Evolutionary conservation across 1,284 basidiomycete genomes (phyloP).

Genomic region (Coniferiporia sulphurascens): DNA sequence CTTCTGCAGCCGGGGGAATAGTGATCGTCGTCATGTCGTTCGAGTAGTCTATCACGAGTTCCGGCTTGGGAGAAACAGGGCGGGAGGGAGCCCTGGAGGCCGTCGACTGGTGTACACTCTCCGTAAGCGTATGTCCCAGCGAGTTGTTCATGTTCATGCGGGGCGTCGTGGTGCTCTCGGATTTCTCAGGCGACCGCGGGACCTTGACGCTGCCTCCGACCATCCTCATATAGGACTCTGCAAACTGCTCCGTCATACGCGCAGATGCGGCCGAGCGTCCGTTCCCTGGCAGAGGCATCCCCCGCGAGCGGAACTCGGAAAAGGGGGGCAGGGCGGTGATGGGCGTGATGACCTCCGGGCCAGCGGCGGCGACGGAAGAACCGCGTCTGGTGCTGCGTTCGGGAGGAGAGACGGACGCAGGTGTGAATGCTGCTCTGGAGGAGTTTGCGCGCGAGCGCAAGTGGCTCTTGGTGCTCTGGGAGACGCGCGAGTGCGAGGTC

Average conservation of each 20-base stretch:
- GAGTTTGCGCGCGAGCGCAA: background rate
- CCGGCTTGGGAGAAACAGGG: background rate
- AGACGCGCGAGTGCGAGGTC: background rate
- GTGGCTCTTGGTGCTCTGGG: background rate
- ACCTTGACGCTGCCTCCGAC: background rate
- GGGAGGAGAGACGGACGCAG: background rate
- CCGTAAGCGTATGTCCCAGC: background rate
- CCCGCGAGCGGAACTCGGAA: background rate
- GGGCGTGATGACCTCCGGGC: background rate
- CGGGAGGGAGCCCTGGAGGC: background rate
- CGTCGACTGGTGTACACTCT: background rate
- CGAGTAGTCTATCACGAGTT: constrained; percentile 11
- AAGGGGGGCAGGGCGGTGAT: background rate
- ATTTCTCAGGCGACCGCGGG: background rate
- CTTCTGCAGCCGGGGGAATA: constrained; percentile 6
- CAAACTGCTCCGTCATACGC: background rate
- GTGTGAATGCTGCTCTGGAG: background rate
- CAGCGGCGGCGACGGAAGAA: background rate
- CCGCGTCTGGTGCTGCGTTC: background rate
- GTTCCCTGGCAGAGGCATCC: background rate
- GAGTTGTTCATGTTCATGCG: background rate
- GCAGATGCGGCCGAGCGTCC: background rate
- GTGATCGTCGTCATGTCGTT: constrained; percentile 5
- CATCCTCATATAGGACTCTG: background rate
- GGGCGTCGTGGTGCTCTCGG: background rate